A percentile compares a stretch with the other conserved stretches of the same genome.
Conservation (phyloP, 257 asterid species). For the Solanum phureja region DNA sequence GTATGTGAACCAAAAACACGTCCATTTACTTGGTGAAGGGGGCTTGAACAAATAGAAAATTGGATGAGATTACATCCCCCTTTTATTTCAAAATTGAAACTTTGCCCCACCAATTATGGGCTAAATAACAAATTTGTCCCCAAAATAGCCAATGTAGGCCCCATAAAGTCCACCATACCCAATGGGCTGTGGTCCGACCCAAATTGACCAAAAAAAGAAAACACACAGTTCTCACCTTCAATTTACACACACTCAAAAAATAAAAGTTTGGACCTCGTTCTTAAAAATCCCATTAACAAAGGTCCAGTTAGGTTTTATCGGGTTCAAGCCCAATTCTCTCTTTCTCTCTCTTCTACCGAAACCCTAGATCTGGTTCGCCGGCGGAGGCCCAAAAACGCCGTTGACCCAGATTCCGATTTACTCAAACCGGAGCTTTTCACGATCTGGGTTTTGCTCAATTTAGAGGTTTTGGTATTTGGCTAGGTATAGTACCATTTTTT, state of each 20-base stretch:
- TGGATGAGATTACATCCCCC: neutral
- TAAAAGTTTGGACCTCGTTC: constrained; percentile 36
- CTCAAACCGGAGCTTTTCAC: neutral
- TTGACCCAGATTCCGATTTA: neutral
- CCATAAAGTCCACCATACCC: neutral
- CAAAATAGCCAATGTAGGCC: neutral
- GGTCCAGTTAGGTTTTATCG: constrained; percentile 50
- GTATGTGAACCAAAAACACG: neutral
- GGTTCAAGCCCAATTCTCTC: constrained; percentile 65
- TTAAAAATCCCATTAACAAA: constrained; percentile 9
- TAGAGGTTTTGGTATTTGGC: neutral
- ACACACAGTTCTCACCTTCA: neutral
- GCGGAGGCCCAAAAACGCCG: constrained; percentile 15
- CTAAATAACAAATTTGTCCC: neutral
- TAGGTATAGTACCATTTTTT: neutral
- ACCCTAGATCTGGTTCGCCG: constrained; percentile 52
- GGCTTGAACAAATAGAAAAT: neutral
- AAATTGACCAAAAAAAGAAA: neutral
- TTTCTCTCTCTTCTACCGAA: constrained; percentile 23
- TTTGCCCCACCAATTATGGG: neutral
- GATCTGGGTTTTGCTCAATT: neutral
- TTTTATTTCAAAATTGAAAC: neutral
- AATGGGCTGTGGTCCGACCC: neutral
- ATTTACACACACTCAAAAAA: neutral
- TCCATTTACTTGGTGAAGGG: neutral